Percentiles rank a stretch among this genome's conserved stretches.
phyloP scores from a whole-genome alignment of 352 stramenopile species.

The Blastocystis sp. region DNA sequence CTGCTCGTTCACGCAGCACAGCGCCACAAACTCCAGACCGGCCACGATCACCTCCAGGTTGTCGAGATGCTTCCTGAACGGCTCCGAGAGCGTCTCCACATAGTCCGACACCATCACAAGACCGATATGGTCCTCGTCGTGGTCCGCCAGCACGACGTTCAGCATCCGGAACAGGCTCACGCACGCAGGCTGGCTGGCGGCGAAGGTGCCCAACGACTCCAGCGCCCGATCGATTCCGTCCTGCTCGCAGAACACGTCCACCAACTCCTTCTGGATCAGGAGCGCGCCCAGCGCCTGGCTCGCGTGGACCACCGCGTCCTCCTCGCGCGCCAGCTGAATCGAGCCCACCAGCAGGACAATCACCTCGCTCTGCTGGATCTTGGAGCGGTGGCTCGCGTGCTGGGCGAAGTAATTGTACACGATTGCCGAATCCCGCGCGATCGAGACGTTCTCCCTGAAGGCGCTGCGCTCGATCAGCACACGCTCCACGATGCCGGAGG shows the following conservation, averaged over 20 bases:
- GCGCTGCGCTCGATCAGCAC: slow-evolving; percentile 25
- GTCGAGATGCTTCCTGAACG: slow-evolving; percentile 10
- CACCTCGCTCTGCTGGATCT: slow-evolving; percentile 52
- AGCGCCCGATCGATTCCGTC: not conserved
- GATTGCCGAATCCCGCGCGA: slow-evolving; percentile 1
- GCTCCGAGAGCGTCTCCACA: slow-evolving; percentile 14
- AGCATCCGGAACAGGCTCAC: slow-evolving; percentile 40
- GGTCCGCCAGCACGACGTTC: slow-evolving; percentile 33
- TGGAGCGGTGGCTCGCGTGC: not conserved
- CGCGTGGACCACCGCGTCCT: slow-evolving; percentile 41
- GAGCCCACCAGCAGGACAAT: not conserved
- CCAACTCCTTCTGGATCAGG: not conserved
- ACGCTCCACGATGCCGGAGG: not conserved
- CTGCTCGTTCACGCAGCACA: slow-evolving; percentile 1
- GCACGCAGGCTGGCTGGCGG: not conserved
- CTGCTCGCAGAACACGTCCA: not conserved
- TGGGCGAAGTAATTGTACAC: slow-evolving; percentile 50
- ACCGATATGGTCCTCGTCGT: not conserved
- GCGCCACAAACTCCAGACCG: not conserved
- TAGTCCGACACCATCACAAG: not conserved
- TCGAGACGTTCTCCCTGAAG: slow-evolving; percentile 14
- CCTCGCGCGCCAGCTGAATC: not conserved
- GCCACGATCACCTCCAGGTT: slow-evolving; percentile 14
- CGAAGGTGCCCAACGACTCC: not conserved
- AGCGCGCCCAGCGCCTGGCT: not conserved